These are phyloP conservation scores for Suillus subaureus DNA, from an alignment of 768 basidiomycete species.

Conservation along the genomic window DNA sequence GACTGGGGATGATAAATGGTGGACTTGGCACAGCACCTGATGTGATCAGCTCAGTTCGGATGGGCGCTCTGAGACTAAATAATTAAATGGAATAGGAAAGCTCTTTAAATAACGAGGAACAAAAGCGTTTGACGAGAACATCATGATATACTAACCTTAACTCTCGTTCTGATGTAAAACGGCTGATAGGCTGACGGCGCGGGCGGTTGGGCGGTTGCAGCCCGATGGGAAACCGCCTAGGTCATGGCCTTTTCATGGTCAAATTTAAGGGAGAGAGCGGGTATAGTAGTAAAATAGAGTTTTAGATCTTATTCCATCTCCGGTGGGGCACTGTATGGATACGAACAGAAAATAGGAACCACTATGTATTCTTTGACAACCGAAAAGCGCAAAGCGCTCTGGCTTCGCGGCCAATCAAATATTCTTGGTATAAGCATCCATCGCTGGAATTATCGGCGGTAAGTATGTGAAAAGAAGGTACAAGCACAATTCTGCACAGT, in stretches of 20 bases:
- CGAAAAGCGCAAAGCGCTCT: not conserved
- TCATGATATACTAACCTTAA: conserved; percentile 32
- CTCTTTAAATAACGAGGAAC: conserved; percentile 33
- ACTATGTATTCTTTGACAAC: not conserved
- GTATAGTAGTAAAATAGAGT: conserved; percentile 29
- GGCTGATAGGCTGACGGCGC: conserved; percentile 21
- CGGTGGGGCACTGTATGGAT: conserved; percentile 8
- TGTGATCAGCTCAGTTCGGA: conserved; percentile 6
- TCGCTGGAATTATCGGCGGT: conserved; percentile 5
- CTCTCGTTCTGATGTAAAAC: conserved; percentile 34
- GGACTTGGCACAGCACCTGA: conserved; percentile 1
- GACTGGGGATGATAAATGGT: conserved; percentile 8
- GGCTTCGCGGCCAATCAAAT: conserved; percentile 6
- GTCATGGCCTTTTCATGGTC: conserved; percentile 28
- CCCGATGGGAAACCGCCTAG: conserved; percentile 28
- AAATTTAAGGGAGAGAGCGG: conserved; percentile 18
- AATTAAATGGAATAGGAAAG: conserved; percentile 3
- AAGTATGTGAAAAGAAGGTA: not conserved
- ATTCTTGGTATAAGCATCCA: not conserved
- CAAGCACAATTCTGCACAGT: not conserved
- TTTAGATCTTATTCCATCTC: conserved; percentile 26
- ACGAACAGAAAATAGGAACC: conserved; percentile 4
- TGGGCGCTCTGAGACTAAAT: conserved; percentile 7
- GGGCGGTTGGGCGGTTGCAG: conserved; percentile 28
- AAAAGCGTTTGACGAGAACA: conserved; percentile 20